phyloP scores from a whole-genome alignment of 345 rosid genomes.

The Aquilaria malaccensis region DNA sequence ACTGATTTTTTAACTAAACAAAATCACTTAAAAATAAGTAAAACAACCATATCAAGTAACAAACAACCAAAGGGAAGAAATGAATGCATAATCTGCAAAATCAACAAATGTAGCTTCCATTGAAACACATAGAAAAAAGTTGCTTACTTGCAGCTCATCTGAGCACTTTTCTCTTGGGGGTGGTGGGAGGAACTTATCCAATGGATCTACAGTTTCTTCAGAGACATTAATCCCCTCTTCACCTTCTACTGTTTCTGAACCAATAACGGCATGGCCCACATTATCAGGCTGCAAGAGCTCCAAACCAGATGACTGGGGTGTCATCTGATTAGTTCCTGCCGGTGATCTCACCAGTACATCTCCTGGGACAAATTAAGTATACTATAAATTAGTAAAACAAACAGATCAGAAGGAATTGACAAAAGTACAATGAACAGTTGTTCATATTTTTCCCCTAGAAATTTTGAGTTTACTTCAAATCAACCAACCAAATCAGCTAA shows the following conservation, averaged over 20 bases:
- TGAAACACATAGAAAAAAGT: neutral
- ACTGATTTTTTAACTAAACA: no score
- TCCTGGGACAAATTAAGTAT: slow-evolving; percentile 22
- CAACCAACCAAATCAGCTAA: no score
- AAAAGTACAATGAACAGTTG: no score
- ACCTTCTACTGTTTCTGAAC: slow-evolving; percentile 35
- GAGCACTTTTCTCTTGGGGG: slow-evolving; percentile 63
- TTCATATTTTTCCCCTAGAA: no score
- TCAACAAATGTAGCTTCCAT: no score
- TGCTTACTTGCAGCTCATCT: slow-evolving; percentile 75
- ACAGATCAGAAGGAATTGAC: no score
- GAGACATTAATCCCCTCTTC: slow-evolving; percentile 28
- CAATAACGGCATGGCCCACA: slow-evolving; percentile 16
- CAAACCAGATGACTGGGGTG: slow-evolving; percentile 40
- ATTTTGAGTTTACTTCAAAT: no score
- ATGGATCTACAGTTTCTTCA: slow-evolving; percentile 38
- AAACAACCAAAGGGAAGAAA: no score
- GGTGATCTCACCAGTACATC: slow-evolving; percentile 26
- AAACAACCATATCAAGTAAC: no score
- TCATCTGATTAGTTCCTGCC: slow-evolving; percentile 28
- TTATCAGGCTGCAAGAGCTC: slow-evolving; percentile 33
- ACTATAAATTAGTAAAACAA: neutral
- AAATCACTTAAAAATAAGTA: no score
- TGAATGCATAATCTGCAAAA: no score
- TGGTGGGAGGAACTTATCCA: slow-evolving; percentile 69